Percentiles rank a stretch among this genome's conserved stretches.
Conservation (phyloP, 805 yeast species). For the Danielozyma ontarioensis region DNA sequence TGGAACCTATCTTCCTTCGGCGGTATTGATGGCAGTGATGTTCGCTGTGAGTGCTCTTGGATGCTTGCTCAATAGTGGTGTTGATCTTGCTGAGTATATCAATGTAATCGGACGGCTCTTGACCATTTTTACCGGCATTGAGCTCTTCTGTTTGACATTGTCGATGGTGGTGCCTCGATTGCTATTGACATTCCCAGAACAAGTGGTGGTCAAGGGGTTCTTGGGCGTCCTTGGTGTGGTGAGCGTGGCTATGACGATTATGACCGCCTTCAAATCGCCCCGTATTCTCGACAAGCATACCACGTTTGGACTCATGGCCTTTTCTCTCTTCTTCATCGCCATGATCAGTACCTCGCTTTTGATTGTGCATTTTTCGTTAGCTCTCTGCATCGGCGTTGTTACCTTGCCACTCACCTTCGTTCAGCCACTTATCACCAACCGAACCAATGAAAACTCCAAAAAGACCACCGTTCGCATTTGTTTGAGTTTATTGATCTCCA, state of each 20-base stretch:
- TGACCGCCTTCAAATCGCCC: no score
- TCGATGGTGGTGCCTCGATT: slow-evolving; percentile 23
- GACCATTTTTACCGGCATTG: slow-evolving; percentile 23
- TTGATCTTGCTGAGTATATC: slow-evolving; percentile 17
- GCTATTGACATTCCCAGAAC: slow-evolving; percentile 7
- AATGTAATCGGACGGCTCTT: slow-evolving; percentile 19
- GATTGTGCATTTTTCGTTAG: slow-evolving; percentile 80
- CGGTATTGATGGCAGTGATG: slow-evolving; percentile 62
- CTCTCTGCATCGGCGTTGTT: slow-evolving; percentile 63
- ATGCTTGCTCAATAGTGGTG: slow-evolving; percentile 42
- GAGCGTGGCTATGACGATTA: no score
- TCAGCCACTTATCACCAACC: slow-evolving; percentile 24
- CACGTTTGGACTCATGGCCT: slow-evolving; percentile 32
- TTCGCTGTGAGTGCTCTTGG: slow-evolving; percentile 67
- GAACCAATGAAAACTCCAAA: slow-evolving; percentile 3
- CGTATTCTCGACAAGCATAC: slow-evolving; percentile 14
- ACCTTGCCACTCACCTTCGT: slow-evolving; percentile 73
- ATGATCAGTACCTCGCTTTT: slow-evolving; percentile 66
- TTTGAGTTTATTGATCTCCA: slow-evolving; percentile 38
- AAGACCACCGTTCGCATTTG: slow-evolving; percentile 15
- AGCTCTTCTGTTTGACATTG: slow-evolving; percentile 15
- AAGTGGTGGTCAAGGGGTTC: slow-evolving; percentile 9
- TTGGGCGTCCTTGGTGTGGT: slow-evolving; percentile 8
- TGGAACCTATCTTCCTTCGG: slow-evolving; percentile 88
- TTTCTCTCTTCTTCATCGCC: slow-evolving; percentile 54